Evolutionary conservation across 108 stramenopile species (phyloP), one percentile per base, ranked within the genome.

Genomic region (Schizochytrium sp.): DNA sequence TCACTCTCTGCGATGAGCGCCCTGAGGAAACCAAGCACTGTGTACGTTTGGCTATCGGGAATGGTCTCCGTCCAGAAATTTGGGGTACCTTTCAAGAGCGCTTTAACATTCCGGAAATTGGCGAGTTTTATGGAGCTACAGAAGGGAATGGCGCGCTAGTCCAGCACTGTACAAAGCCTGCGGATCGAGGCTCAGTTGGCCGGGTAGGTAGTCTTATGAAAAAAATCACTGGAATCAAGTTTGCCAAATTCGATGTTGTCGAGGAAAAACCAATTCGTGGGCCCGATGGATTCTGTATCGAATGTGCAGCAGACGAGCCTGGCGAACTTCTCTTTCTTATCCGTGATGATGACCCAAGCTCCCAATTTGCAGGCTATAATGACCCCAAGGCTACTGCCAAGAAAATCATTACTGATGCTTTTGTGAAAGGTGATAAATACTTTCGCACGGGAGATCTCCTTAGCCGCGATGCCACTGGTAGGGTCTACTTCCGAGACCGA

Each of bases 111-210:
- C 46, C 72, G 3, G 53, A 87, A 19, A 88, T 94, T 45, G 72
- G 92, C 3, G 93, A 94, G 90, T 94, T 94, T 56, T 94, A 94
- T 60, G 92, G 89, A 5, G 87, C 93, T 41, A 94, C 94, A 0
- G 94, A 94, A 83, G 94, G 94, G 4, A 94, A 94, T 72, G 76
- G 76, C 47, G 47, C 76, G 50, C 76, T 83, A 47, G 53, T 56
- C 10, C n/a, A 57, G 17, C 87, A 87, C 53, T 56, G 56, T 57
- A 87, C 88, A 19, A 44, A 56, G 46, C 88, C 45, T 55, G 61
- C 28, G 42, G 61, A 76, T 15, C 64, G 46, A 8, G 93, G 94
- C 15, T 90, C 93, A 3, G 90, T 93, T 19, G 94, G 94, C n/a
- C 90, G 91, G 38, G 61, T 94, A 46, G 93, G 93, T 2, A 89